Percentiles rank a stretch among this genome's conserved stretches.
These are phyloP conservation scores for Mycena haematopus DNA, from an alignment of 768 basidiomycete genomes.

Conservation along the genomic window DNA sequence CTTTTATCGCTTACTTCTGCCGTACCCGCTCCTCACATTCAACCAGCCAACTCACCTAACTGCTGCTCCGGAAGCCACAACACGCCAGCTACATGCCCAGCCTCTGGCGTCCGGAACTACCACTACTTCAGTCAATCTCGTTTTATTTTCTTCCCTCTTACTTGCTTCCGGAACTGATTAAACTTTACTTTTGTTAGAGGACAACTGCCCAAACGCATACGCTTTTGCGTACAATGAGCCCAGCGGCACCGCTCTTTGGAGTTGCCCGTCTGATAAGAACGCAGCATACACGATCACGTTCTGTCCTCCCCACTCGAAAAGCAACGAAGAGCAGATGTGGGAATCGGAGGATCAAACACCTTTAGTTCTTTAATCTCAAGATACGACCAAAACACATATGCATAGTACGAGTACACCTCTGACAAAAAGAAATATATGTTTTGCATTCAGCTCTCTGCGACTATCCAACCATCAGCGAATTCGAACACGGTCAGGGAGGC, in stretches of 20 bases:
- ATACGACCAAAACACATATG: background rate
- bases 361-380: conserved; percentile 1
- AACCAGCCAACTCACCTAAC: conserved; percentile 21
- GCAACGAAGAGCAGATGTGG: conserved; percentile 7
- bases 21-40: background rate
- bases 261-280: too few relatives aligned
- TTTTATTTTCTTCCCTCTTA: background rate
- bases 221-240: conserved; percentile 20
- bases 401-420: conserved; percentile 1
- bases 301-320: too few relatives aligned
- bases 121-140: conserved; percentile 15
- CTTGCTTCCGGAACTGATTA: background rate
- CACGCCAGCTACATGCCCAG: conserved; percentile 20
- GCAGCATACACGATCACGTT: too few relatives aligned
- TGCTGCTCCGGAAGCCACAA: conserved; percentile 21
- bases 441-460: background rate
- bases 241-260: conserved; percentile 8
- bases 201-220: conserved; percentile 22
- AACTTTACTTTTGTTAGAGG: conserved; percentile 8
- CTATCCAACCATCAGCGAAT: too few relatives aligned
- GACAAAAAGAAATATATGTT: conserved; percentile 2
- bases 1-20: background rate
- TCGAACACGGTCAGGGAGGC: too few relatives aligned
- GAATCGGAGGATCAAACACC: background rate
- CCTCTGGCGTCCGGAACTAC: conserved; percentile 18